These are phyloP conservation scores for Martiniozyma asiatica DNA, from an alignment of 1,139 yeast genomes.

Conservation along the genomic window DNA sequence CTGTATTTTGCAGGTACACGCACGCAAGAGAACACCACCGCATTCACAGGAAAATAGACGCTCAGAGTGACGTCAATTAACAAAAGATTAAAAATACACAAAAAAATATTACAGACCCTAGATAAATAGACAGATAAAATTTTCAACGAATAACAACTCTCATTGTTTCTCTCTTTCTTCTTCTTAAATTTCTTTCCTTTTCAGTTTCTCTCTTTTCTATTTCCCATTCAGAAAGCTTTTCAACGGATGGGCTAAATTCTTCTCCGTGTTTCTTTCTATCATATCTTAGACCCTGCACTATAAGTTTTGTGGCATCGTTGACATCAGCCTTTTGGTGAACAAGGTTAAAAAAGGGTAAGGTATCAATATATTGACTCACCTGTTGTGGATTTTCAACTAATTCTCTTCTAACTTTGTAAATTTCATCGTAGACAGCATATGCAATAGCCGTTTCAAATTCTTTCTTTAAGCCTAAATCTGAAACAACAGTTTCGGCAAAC, in stretches of 20 bases:
- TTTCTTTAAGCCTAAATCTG: slow-evolving; percentile 71
- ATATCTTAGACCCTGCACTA: slow-evolving; percentile 47
- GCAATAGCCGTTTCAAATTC: slow-evolving; percentile 90
- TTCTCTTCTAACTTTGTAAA: slow-evolving; percentile 69
- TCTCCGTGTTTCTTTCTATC: slow-evolving; percentile 52
- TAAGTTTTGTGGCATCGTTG: slow-evolving; percentile 11
- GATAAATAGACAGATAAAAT: not conserved
- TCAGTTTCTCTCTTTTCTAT: slow-evolving; percentile 92
- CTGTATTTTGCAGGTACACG: too few relatives aligned
- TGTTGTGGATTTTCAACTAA: slow-evolving; percentile 71
- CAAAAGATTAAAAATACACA: not conserved
- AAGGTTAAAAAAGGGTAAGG: slow-evolving; percentile 26
- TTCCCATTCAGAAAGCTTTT: slow-evolving; percentile 79
- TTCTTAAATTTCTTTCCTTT: slow-evolving; percentile 80
- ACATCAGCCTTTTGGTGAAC: slow-evolving; percentile 31
- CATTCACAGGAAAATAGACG: too few relatives aligned
- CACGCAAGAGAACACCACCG: too few relatives aligned
- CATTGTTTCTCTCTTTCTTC: slow-evolving; percentile 85
- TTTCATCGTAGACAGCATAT: slow-evolving; percentile 72
- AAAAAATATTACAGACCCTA: not conserved
- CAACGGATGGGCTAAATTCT: slow-evolving; percentile 85
- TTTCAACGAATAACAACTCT: too few relatives aligned
- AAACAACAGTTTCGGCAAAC: slow-evolving; percentile 72
- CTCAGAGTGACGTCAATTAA: too few relatives aligned
- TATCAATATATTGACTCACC: slow-evolving; percentile 21